Evolutionary conservation across 2,329 filamentous ascomycete species (phyloP).

Genomic region (Beauveria scarabaeidicola): DNA sequence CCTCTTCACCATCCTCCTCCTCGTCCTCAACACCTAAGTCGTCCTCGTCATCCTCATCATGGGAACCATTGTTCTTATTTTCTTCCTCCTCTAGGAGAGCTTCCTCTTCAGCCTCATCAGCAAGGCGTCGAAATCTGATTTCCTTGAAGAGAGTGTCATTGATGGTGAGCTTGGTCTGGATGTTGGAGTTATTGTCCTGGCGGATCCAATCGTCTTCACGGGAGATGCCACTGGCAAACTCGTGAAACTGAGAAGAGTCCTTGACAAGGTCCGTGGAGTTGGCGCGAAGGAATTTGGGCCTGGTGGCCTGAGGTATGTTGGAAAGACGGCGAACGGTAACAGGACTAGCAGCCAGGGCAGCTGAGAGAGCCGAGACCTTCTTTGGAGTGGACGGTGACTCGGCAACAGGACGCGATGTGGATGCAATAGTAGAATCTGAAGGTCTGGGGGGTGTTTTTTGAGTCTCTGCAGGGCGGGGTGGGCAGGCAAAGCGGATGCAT

Average conservation of each 20-base stretch:
- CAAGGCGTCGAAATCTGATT: slow-evolving; percentile 75
- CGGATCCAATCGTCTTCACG: slow-evolving; percentile 87
- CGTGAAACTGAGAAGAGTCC: slow-evolving; percentile 66
- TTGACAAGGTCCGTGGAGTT: slow-evolving; percentile 41
- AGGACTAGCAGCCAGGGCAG: slow-evolving; percentile 18
- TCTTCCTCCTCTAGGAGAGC: slow-evolving; percentile 67
- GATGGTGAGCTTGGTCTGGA: slow-evolving; percentile 69
- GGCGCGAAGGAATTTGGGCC: slow-evolving; percentile 42
- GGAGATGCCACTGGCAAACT: slow-evolving; percentile 76
- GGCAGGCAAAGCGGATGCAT: slow-evolving; percentile 70
- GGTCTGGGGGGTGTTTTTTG: slow-evolving; percentile 29
- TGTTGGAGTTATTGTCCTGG: slow-evolving; percentile 51
- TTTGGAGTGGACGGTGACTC: slow-evolving; percentile 22
- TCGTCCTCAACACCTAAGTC: slow-evolving; percentile 39
- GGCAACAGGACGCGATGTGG: not conserved
- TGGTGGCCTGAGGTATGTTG: slow-evolving; percentile 18
- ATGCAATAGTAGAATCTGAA: not conserved
- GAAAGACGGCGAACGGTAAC: slow-evolving; percentile 13
- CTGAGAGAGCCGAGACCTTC: slow-evolving; percentile 18
- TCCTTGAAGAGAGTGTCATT: slow-evolving; percentile 86
- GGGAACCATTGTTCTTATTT: slow-evolving; percentile 31
- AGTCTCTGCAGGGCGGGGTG: slow-evolving; percentile 40
- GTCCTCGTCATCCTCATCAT: slow-evolving; percentile 37
- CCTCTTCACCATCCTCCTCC: slow-evolving; percentile 41
- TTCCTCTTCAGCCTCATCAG: slow-evolving; percentile 86